These are phyloP conservation scores for Ceratobasidium sp. DNA, from an alignment of 1,284 basidiomycete genomes.

Conservation along the genomic window DNA sequence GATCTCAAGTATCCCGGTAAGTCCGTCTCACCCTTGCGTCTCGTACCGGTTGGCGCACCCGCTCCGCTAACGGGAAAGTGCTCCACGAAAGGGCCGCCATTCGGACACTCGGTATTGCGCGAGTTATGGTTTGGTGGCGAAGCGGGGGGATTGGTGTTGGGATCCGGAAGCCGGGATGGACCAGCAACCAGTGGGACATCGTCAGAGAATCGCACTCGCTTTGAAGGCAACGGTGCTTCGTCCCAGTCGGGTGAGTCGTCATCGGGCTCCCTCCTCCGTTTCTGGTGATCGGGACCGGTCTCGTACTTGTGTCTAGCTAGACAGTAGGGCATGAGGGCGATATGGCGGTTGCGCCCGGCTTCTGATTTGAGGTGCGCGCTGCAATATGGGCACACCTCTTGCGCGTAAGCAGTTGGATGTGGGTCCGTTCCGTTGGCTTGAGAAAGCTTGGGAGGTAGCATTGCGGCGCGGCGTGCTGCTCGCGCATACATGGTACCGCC, in stretches of 20 bases:
- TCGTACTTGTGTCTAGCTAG: not conserved
- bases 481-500: not conserved
- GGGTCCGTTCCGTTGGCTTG: not conserved
- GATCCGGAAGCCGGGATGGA: not conserved
- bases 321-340: not conserved
- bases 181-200: not conserved
- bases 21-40: not conserved
- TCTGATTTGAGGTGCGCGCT: not conserved
- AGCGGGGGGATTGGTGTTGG: not conserved
- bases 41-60: conserved; percentile 21
- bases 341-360: not conserved
- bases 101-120: not conserved
- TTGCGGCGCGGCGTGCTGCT: not conserved
- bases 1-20: conserved; percentile 4
- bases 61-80: conserved; percentile 18
- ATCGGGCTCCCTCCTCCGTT: not conserved
- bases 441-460: not conserved
- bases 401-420: not conserved
- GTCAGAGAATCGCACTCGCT: not conserved
- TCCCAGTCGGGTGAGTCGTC: not conserved
- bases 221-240: not conserved
- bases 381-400: not conserved
- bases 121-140: not conserved
- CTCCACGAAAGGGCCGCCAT: conserved; percentile 20
- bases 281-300: too few species aligned